Evolutionary conservation across 208 protist genomes (phyloP), one percentile per base, ranked within the genome.

Genomic region (Trypanosoma conorhini): DNA sequence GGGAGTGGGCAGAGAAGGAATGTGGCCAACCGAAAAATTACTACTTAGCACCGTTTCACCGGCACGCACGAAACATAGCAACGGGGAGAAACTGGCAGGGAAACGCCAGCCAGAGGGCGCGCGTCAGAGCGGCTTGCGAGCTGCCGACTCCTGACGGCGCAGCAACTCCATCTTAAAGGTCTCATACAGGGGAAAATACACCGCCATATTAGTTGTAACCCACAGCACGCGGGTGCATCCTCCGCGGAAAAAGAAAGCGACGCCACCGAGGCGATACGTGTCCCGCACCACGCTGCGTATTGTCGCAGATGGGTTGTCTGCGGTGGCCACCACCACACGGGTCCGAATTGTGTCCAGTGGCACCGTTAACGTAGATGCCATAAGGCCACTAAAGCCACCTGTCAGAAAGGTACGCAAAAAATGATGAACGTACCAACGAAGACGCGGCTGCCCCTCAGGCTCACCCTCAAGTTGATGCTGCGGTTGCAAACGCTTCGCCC

Each of bases 341-440:
- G 90, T 91, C 44, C 90, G 85, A 44, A 93, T 88, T 33, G 80
- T 89, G 65, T 95, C 90, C 10, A 95, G 79, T 38, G 90, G 90
- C 22, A 88, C 71, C 10, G 90, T 93, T 12, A 92, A n/a, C 12
- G 73, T 64, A 9, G 90, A 80, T 0, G 90, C 90, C 10, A 91
- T 31, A 15, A 93, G 62, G 22, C 83, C 90, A 59, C 85, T 91
- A 72, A 91, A 79, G n/a, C 90, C 87, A 58, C 90, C 90, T 28
- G 84, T 81, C n/a, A 85, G 30, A 62, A 92, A 87, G 5, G 86
- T 81, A 30, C 77, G 80, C 38, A 81, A 35, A 64, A 92, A 74
- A 57, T 73, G 64, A 0, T 72, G 57, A 0, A 65, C 72, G 70
- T 88, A 88, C 40, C 56, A 62, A 4, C 40, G 42, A 54, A 67